These are phyloP conservation scores for Cavenderia fasciculata DNA, from an alignment of 78 protist species.

Conservation along the genomic window DNA sequence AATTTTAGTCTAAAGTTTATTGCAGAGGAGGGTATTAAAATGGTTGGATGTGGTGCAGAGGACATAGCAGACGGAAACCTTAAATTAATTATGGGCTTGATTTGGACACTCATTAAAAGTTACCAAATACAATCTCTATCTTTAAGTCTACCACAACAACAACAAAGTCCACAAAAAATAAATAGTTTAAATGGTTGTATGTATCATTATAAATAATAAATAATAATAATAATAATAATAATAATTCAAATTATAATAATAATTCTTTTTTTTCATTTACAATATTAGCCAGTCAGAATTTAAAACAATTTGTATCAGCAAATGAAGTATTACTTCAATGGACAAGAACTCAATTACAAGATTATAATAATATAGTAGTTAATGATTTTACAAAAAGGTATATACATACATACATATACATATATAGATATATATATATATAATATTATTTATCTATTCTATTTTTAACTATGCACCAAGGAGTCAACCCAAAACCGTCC, in stretches of 20 bases:
- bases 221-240: too few species aligned
- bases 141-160: too few species aligned
- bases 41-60: slow-evolving; percentile 63
- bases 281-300: too few species aligned
- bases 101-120: slow-evolving; percentile 77
- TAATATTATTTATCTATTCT: background rate
- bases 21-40: slow-evolving; percentile 37
- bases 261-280: too few species aligned
- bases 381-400: slow-evolving; percentile 52
- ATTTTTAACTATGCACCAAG: too few species aligned
- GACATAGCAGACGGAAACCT: slow-evolving; percentile 41
- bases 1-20: slow-evolving; percentile 25
- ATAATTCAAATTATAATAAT: too few species aligned
- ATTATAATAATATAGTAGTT: background rate
- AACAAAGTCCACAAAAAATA: background rate
- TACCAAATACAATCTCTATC: slow-evolving; percentile 62
- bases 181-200: background rate
- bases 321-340: slow-evolving; percentile 26
- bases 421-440: background rate
- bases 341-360: background rate
- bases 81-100: slow-evolving; percentile 76
- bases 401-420: too few species aligned
- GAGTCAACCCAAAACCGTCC: too few species aligned
- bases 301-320: too few species aligned
- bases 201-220: background rate